Evolutionary conservation across 768 basidiomycete species (phyloP).

Genomic region (Auriscalpium microsporum): DNA sequence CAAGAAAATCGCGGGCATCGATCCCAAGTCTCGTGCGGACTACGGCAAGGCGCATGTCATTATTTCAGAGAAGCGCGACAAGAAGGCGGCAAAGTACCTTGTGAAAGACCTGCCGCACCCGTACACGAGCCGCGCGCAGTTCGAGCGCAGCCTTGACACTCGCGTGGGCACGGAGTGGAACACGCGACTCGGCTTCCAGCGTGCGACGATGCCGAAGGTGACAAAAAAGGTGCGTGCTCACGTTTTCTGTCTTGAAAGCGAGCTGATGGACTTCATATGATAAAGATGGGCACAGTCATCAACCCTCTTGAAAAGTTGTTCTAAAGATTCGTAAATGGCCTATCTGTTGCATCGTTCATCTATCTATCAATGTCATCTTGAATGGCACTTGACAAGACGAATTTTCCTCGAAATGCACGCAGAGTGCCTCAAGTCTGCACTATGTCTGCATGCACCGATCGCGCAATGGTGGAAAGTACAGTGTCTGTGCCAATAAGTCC

Average conservation of each 20-base stretch:
- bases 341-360: not conserved
- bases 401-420: no score
- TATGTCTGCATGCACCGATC: no score
- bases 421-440: no score
- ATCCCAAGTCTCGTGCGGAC: constrained; percentile 74
- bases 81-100: constrained; percentile 84
- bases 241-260: not conserved
- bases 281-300: constrained; percentile 65
- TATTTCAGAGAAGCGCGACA: constrained; percentile 92
- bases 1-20: constrained; percentile 77
- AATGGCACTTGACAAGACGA: no score
- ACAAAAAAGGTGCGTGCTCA: constrained; percentile 64
- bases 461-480: no score
- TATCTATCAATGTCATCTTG: not conserved
- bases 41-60: constrained; percentile 82
- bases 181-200: constrained; percentile 75
- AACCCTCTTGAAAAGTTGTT: constrained; percentile 54
- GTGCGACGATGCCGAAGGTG: constrained; percentile 75
- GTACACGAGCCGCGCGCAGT: constrained; percentile 90
- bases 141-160: constrained; percentile 71
- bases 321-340: constrained; percentile 12
- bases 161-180: constrained; percentile 94
- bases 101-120: constrained; percentile 91
- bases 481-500: no score
- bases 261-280: not conserved